These are phyloP conservation scores for Bolboschoenus planiculmis DNA, from an alignment of 176 grass and related monocot species.

Conservation along the genomic window DNA sequence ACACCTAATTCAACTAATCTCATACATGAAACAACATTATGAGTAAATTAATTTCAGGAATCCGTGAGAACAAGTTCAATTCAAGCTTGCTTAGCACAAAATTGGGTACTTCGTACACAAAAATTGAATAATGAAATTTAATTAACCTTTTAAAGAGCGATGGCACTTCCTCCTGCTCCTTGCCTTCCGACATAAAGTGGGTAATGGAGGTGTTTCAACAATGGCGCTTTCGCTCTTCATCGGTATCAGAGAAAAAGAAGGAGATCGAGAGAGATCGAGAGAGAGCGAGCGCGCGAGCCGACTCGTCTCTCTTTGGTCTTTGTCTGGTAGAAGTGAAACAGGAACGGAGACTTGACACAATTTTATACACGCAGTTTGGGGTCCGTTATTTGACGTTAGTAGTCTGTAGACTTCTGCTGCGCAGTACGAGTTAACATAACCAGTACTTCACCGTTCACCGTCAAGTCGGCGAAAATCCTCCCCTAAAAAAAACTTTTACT, in stretches of 20 bases:
- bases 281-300: too few relatives aligned
- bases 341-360: background rate
- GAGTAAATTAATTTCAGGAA: background rate
- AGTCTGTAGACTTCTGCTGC: too few relatives aligned
- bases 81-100: too few relatives aligned
- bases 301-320: too few relatives aligned
- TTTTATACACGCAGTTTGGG: background rate
- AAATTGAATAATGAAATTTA: background rate
- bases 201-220: background rate
- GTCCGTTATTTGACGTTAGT: too few relatives aligned
- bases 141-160: constrained; percentile 4
- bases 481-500: too few relatives aligned
- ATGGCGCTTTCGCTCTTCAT: background rate
- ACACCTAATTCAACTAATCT: background rate
- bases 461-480: too few relatives aligned
- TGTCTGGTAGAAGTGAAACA: too few relatives aligned
- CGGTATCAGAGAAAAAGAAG: background rate
- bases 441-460: too few relatives aligned
- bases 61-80: background rate
- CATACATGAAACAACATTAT: background rate
- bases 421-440: too few relatives aligned
- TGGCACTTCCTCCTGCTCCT: background rate
- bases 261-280: background rate
- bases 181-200: background rate
- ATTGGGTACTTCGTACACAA: background rate